Base-by-base conservation (phyloP, 108 stramenopile species). In the Asterionellopsis glacialis region DNA sequence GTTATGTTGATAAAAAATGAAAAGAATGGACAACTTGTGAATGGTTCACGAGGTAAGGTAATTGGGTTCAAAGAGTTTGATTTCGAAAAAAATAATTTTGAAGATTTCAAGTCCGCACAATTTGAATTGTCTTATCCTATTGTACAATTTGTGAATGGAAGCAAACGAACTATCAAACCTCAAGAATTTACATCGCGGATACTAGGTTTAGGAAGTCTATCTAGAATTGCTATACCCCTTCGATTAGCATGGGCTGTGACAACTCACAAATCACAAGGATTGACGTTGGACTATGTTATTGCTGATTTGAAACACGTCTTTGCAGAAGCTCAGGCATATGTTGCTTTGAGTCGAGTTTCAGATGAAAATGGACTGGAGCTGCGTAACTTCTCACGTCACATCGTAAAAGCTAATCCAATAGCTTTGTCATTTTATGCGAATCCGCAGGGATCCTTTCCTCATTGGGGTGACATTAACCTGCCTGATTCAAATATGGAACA, bases 241-340 rank as follows among this genome's bases (percentile, higher is more conserved):
- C 45, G 66, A 51, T 58, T 88, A 11, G 91, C 87, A 1, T 92
- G 87, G 87, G 81, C 83, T 11, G 73, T 92, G n/a, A 75, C 83
- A 33, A 76, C 85, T 0, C 91, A 92, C 72, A 92, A 92, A 45
- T 65, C 78, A 22, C 91, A 92, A 58, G 91, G 84, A 40, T 56
- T 85, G 69, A 85, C 81, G 0, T 64, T 85, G 59, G 80, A 81
- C 28, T 82, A 89, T 58, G 78, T 94, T 40, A 74, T 81, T 45
- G 88, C 94, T 14, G 85, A 83, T 64, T 63, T 95, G 39, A 61
- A 74, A 9, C 76, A 84, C 7, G 85, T 87, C 10, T 97, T 97
- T 75, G 93, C 88, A 33, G 85, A 80, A 51, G 96, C 89, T 19
- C 94, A 95, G 59, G 88, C 89, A 27, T 97, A 97, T 72, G 93